Evolutionary conservation across 1,284 basidiomycete genomes (phyloP), one percentile per base, ranked within the genome.

Genomic region (Polyporus tsugae): DNA sequence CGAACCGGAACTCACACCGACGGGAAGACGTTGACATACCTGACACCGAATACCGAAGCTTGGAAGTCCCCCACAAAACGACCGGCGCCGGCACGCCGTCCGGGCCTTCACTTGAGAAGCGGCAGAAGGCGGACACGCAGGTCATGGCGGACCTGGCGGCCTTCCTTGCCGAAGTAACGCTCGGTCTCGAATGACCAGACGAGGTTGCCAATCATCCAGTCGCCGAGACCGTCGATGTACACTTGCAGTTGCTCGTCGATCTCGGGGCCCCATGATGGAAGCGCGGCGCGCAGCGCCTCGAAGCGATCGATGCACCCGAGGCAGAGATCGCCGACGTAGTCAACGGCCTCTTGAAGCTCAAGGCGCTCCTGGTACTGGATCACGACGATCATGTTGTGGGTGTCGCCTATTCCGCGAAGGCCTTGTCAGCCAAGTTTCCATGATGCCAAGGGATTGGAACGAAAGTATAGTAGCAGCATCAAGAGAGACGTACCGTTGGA

Each of bases 111-210:
- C 61, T 72, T 70, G 67, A 75, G 74, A 52, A 67, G 73, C 62
- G 78, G 78, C 33, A 79, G 75, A 62, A 82, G 74, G 33, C 73
- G 72, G 60, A 84, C 79, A n/a, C 77, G 68, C 29, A 81, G 74
- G 13, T 74, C 76, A 58, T 73, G 75, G 77, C 80, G 82, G 57
- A 83, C 78, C 66, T 76, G 70, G 10, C 64, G 62, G 4, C 82
- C 82, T 19, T 72, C 69, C 64, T 77, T 75, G 25, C 80, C 82
- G 70, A 84, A 83, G 74, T 84, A 84, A 19, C 83, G 75, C 65
- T 77, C 76, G n/a, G 81, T 80, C 71, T 80, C 76, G 71, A 83
- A 83, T 62, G 80, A 80, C 82, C 82, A 84, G 67, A 81, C 78
- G 59, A 83, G 73, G 65, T 78, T 79, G n/a, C 82, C 82, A 41